phyloP scores from a whole-genome alignment of 768 basidiomycete species.

The Kwoniella dejecticola region DNA sequence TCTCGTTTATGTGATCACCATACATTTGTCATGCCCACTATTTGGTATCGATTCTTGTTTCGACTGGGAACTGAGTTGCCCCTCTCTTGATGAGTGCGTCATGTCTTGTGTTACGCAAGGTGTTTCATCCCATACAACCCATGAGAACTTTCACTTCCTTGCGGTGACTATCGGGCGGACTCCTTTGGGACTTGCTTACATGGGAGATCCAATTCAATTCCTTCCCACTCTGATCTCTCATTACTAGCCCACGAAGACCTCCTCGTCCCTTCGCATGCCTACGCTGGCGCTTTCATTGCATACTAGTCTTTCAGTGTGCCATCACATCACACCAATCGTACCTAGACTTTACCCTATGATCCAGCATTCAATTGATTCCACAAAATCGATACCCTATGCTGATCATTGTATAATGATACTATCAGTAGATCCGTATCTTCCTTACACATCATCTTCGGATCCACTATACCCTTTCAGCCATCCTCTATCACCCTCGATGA shows the following conservation, averaged over 20 bases:
- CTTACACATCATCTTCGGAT: conserved; percentile 2
- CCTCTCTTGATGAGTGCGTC: conserved; percentile 6
- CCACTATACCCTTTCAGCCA: conserved; percentile 15
- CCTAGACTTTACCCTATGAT: not conserved
- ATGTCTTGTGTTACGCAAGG: conserved; percentile 1
- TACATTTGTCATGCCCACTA: no score
- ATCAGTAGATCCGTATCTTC: not conserved
- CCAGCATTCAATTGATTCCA: conserved; percentile 2
- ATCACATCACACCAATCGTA: not conserved
- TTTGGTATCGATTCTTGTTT: not conserved
- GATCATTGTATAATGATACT: conserved; percentile 1
- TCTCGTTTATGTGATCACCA: no score
- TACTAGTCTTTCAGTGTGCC: no score
- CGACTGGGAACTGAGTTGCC: conserved; percentile 1
- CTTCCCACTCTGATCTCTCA: no score
- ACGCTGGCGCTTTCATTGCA: no score
- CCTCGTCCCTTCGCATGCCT: no score
- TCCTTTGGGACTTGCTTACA: no score
- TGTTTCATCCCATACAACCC: conserved; percentile 5
- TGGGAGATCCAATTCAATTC: no score
- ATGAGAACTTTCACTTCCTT: not conserved
- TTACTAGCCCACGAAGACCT: no score
- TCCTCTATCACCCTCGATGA: conserved; percentile 14
- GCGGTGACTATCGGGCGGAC: not conserved
- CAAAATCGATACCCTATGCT: not conserved